Conservation (phyloP, 345 rosid genomes). For the Raphanus raphanistrum region DNA sequence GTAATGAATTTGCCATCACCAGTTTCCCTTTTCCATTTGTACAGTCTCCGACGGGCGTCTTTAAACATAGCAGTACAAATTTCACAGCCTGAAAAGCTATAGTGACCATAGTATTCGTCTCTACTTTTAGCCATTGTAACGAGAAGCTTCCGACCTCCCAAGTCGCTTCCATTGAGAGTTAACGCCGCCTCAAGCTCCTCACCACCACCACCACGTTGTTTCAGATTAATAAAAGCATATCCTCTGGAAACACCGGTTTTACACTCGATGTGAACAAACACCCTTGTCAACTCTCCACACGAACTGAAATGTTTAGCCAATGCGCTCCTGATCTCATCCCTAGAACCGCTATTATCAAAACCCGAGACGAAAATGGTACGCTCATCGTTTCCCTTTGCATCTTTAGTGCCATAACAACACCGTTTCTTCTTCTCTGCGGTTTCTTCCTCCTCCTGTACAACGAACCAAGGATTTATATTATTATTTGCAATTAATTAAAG, state of each 20-base stretch:
- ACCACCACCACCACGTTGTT: not conserved
- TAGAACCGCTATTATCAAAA: not conserved
- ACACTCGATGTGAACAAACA: not conserved
- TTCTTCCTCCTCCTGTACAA: not conserved
- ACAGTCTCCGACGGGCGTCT: not conserved
- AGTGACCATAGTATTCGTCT: not conserved
- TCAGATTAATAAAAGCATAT: not conserved
- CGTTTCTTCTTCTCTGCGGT: not conserved
- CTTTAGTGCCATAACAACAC: not conserved
- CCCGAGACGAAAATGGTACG: not conserved
- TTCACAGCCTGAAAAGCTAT: not conserved
- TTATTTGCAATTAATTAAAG: not conserved
- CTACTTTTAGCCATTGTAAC: slow-evolving; percentile 60
- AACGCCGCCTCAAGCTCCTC: slow-evolving; percentile 48
- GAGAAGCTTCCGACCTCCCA: slow-evolving; percentile 41
- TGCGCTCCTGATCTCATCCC: not conserved
- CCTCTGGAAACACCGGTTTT: not conserved
- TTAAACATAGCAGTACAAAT: not conserved
- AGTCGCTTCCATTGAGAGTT: slow-evolving; percentile 47
- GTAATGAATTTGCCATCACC: too few species aligned
- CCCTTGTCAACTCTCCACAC: not conserved
- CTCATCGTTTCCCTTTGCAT: not conserved
- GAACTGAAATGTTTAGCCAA: not conserved
- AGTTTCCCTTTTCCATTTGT: too few species aligned
- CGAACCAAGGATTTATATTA: not conserved